A percentile compares a stretch with the other conserved stretches of the same genome.
Conservation (phyloP, 2,329 filamentous ascomycete species). For the Fusarium sp. region DNA sequence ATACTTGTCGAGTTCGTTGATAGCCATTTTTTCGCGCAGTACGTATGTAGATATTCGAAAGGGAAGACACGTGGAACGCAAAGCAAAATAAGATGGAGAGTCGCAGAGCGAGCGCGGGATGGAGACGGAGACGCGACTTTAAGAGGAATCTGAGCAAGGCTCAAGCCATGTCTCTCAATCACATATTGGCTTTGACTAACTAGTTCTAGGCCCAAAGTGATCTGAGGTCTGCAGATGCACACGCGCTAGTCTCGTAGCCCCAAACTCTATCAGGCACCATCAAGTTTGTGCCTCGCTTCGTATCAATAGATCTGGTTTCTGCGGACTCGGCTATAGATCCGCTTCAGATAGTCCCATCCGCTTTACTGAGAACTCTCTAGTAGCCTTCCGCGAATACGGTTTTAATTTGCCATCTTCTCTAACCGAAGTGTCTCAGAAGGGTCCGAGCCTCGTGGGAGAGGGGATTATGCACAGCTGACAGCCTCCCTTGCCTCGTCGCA, state of each 20-base stretch:
- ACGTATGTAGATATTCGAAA: too few relatives aligned
- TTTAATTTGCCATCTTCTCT: background rate
- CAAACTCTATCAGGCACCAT: background rate
- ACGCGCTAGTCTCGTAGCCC: constrained; percentile 10
- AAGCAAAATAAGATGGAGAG: background rate
- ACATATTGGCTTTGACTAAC: background rate
- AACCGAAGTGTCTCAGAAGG: background rate
- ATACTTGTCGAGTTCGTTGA: constrained; percentile 18
- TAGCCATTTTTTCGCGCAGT: constrained; percentile 7
- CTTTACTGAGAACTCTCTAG: background rate
- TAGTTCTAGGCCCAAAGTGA: constrained; percentile 8
- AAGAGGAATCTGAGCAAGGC: background rate
- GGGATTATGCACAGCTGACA: background rate
- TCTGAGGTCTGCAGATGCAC: background rate
- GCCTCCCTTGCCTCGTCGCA: background rate
- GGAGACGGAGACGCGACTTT: background rate
- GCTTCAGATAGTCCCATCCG: background rate
- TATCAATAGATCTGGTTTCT: background rate
- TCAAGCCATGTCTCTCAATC: constrained; percentile 1
- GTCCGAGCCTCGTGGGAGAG: constrained; percentile 5
- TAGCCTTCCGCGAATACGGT: background rate
- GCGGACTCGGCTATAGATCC: background rate
- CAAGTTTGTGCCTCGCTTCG: background rate
- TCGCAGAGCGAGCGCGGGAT: background rate
- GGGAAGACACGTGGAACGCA: background rate